These are phyloP conservation scores for Seiridium unicorne DNA, from an alignment of 2,329 filamentous ascomycete species.

Conservation along the genomic window DNA sequence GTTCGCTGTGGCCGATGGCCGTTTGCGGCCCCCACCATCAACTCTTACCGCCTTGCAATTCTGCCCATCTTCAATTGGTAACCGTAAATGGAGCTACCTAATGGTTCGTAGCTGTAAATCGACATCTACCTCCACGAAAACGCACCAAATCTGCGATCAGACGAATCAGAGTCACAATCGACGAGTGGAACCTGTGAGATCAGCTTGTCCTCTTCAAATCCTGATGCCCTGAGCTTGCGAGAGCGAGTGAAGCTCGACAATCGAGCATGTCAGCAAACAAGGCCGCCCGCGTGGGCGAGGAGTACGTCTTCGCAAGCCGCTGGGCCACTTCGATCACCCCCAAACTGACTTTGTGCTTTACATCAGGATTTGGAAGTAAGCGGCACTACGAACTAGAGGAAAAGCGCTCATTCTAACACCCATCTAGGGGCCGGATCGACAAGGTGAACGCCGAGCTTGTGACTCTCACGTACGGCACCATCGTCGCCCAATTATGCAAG, in stretches of 20 bases:
- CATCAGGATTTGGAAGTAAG: slow-evolving; percentile 88
- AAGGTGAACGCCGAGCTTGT: slow-evolving; percentile 98
- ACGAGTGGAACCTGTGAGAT: too few relatives aligned
- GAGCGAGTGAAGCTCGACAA: too few relatives aligned
- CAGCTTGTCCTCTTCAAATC: too few relatives aligned
- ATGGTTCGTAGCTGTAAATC: not conserved
- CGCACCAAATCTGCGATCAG: not conserved
- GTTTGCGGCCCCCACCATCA: not conserved
- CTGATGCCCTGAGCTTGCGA: too few relatives aligned
- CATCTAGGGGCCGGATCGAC: slow-evolving; percentile 80
- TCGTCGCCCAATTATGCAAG: slow-evolving; percentile 93
- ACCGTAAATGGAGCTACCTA: not conserved
- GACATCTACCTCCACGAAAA: not conserved
- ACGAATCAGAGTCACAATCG: not conserved
- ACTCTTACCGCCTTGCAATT: not conserved
- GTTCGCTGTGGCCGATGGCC: too few relatives aligned
- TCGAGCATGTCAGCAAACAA: slow-evolving; percentile 56
- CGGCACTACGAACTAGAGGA: slow-evolving; percentile 17
- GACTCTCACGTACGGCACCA: slow-evolving; percentile 95
- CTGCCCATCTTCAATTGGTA: not conserved
- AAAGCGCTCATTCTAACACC: not conserved
- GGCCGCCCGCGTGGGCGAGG: slow-evolving; percentile 60
- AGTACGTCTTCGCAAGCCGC: slow-evolving; percentile 41
- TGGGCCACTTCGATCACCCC: slow-evolving; percentile 8
- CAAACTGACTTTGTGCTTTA: slow-evolving; percentile 25